Evolutionary conservation across 768 basidiomycete genomes (phyloP).

Genomic region (Naganishia onofrii): DNA sequence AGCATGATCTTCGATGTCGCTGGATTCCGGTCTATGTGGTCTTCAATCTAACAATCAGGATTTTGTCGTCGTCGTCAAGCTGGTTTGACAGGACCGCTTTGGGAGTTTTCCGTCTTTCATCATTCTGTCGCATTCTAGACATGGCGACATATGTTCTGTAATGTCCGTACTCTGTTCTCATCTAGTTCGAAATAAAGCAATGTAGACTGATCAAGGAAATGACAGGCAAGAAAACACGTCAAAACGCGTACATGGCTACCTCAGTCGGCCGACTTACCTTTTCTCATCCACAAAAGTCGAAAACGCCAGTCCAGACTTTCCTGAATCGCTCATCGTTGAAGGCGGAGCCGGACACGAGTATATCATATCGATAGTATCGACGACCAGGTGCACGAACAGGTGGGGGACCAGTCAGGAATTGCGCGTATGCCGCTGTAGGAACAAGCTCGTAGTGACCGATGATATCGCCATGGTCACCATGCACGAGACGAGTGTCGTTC

Average conservation of each 20-base stretch:
- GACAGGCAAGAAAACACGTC: neutral
- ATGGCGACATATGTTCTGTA: too few species aligned
- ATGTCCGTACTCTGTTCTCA: too few species aligned
- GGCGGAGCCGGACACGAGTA: neutral
- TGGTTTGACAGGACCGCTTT: too few species aligned
- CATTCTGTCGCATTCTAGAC: too few species aligned
- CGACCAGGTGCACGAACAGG: neutral
- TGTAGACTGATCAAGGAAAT: too few species aligned
- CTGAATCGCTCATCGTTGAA: neutral
- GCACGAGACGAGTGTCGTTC: neutral
- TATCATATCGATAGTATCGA: neutral
- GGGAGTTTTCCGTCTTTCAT: too few species aligned
- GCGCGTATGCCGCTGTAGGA: neutral
- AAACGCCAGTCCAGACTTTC: neutral
- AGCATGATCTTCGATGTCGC: too few species aligned
- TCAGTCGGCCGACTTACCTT: neutral
- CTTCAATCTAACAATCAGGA: too few species aligned
- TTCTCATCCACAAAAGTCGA: neutral
- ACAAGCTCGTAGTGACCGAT: conserved; percentile 12
- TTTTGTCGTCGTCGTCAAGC: too few species aligned
- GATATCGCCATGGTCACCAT: conserved; percentile 4
- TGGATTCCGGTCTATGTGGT: too few species aligned
- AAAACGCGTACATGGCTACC: neutral
- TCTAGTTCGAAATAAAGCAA: too few species aligned
- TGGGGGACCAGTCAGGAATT: neutral